These are phyloP conservation scores for Cutaneotrichosporon cyanovorans DNA, from an alignment of 1,284 basidiomycete species.

Conservation along the genomic window DNA sequence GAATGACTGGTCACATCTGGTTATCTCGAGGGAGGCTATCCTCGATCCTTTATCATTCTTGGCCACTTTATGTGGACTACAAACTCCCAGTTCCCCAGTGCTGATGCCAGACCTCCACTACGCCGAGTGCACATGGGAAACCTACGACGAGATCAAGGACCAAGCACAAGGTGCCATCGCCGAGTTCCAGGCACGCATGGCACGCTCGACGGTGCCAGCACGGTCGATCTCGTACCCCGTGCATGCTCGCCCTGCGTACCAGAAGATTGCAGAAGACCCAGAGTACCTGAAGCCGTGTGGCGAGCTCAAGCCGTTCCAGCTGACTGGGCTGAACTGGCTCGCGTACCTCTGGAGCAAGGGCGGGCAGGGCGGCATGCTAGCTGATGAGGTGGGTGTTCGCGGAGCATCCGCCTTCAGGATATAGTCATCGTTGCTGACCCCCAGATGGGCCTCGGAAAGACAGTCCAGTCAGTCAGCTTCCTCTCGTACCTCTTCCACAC, in stretches of 20 bases:
- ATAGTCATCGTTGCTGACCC: neutral
- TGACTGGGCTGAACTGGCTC: slow-evolving; percentile 97
- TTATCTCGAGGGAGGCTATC: too few relatives aligned
- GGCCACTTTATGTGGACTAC: too few relatives aligned
- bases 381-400: slow-evolving; percentile 74
- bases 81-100: too few relatives aligned
- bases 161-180: slow-evolving; percentile 60
- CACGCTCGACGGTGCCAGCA: slow-evolving; percentile 74
- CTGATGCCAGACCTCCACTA: slow-evolving; percentile 65
- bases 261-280: slow-evolving; percentile 83
- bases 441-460: slow-evolving; percentile 94
- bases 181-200: slow-evolving; percentile 69
- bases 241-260: slow-evolving; percentile 69
- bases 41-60: too few relatives aligned
- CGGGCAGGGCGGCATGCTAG: slow-evolving; percentile 85
- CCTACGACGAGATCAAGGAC: slow-evolving; percentile 62
- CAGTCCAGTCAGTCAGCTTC: slow-evolving; percentile 94
- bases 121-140: slow-evolving; percentile 94
- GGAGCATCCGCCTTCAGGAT: too few relatives aligned
- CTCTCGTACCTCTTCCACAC: slow-evolving; percentile 93
- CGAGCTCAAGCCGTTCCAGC: slow-evolving; percentile 92
- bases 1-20: too few relatives aligned
- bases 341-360: slow-evolving; percentile 91
- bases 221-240: slow-evolving; percentile 68
- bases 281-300: slow-evolving; percentile 81